Base-by-base conservation (phyloP, 441 rosid species). In the Aleurites moluccanus region DNA sequence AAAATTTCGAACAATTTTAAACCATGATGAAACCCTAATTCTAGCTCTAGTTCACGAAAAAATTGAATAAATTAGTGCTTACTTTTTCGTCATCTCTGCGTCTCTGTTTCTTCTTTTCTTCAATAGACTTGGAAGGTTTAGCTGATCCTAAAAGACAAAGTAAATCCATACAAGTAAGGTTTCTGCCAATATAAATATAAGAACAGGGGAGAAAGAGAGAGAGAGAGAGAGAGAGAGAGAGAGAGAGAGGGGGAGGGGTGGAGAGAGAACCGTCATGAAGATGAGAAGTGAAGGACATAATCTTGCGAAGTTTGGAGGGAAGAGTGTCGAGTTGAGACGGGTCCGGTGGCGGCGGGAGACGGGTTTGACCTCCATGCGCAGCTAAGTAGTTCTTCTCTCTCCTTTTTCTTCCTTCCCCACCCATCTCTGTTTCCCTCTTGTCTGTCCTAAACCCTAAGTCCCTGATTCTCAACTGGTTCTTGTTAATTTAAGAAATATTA, bases 301-400 rank as follows among this genome's bases (percentile, higher is more conserved):
- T 81, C 71, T 73, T 35, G 76, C 99, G 99, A 69, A 94, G 96
- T 78, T 91, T 94, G 25, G 92, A 80, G 55, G 98, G 97, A 75
- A 95, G 67, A 68, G 88, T 90, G 71, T 92, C 95, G 65, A 84
- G 80, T 74, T 88, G 82, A n/a, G 92, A 84, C 72, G 81, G 85
- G 70, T 90, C 84, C 53, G 99, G 98, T 1, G 98, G 94, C 30
- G 97, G 97, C 55, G 97, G 98, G 14, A 90, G 93, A 11, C 88
- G 78, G 47, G 80, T 73, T 64, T 81, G 76, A 21, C 90, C 92
- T 61, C 96, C 97, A 77, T 94, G 99, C 21, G 93, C 93, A 6
- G 92, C 94, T 72, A 69, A 61, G 78, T 87, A 92, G 81, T 95
- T 95, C 81, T 88, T 93, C 81, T 90, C 94, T 85, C 98, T 85